These are phyloP conservation scores for Geotrichum siamense DNA, from an alignment of 1,139 yeast genomes.

Conservation along the genomic window DNA sequence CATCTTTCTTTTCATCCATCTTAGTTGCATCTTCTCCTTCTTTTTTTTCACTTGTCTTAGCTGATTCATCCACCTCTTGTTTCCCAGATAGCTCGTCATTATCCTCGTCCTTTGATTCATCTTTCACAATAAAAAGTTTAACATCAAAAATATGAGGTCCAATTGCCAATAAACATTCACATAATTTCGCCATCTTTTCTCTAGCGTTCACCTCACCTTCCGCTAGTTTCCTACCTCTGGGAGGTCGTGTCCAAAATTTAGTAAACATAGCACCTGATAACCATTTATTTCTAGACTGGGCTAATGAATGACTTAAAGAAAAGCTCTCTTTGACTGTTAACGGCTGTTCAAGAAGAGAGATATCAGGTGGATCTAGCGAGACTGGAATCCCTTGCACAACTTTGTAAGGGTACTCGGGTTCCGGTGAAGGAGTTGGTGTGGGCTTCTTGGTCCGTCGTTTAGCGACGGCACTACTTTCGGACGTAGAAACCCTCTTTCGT, in stretches of 20 bases:
- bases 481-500: conserved; percentile 16
- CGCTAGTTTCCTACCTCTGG: conserved; percentile 47
- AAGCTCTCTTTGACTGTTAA: conserved; percentile 55
- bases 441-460: conserved; percentile 12
- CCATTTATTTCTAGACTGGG: conserved; percentile 71
- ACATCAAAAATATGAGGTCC: conserved; percentile 84
- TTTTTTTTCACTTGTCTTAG: background rate
- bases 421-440: conserved; percentile 29
- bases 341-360: conserved; percentile 54
- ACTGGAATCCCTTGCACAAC: conserved; percentile 66
- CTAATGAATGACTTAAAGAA: conserved; percentile 47
- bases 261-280: conserved; percentile 66
- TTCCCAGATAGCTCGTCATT: conserved; percentile 18
- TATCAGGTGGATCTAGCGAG: conserved; percentile 55
- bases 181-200: conserved; percentile 82
- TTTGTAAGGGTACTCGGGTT: conserved; percentile 53
- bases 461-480: background rate
- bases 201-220: conserved; percentile 50
- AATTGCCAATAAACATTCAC: conserved; percentile 62
- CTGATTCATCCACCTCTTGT: background rate
- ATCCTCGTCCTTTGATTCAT: conserved; percentile 43
- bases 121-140: conserved; percentile 73
- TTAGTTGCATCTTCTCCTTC: background rate
- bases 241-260: conserved; percentile 63
- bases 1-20: background rate